These are phyloP conservation scores for Colletotrichum sp. DNA, from an alignment of 2,329 filamentous ascomycete species.

Conservation along the genomic window DNA sequence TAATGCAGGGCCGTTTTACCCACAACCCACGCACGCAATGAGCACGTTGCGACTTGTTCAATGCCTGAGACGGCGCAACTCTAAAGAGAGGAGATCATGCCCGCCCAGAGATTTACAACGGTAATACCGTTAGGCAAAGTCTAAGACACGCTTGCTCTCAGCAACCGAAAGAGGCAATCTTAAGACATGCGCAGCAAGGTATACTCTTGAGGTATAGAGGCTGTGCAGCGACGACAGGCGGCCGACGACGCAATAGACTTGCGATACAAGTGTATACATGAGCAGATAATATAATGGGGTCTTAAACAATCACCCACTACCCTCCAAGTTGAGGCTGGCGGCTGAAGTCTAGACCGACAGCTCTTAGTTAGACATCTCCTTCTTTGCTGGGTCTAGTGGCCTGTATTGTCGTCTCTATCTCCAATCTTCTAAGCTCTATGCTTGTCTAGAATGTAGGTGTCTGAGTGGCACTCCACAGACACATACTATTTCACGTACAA, in stretches of 20 bases:
- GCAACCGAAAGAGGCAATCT: not conserved
- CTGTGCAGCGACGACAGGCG: not conserved
- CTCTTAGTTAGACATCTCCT: accelerated
- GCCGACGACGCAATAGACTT: not conserved
- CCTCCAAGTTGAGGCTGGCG: not conserved
- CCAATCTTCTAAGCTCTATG: not conserved
- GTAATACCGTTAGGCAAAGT: not conserved
- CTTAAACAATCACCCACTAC: not conserved
- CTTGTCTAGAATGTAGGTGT: not conserved
- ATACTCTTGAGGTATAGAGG: not conserved
- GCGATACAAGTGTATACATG: not conserved
- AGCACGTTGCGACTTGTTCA: not conserved
- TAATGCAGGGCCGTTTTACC: not conserved
- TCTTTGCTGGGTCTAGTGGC: not conserved
- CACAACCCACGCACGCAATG: not conserved
- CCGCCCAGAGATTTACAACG: not conserved
- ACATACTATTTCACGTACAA: not conserved
- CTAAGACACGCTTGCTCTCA: not conserved
- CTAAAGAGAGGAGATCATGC: not conserved
- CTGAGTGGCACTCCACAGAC: not conserved
- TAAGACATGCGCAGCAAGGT: not conserved
- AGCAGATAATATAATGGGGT: not conserved
- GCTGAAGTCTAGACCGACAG: not conserved
- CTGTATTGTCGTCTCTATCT: not conserved
- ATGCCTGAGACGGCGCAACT: not conserved